phyloP scores from a whole-genome alignment of 2,329 filamentous ascomycete species.

The Coniochaeta sp. region DNA sequence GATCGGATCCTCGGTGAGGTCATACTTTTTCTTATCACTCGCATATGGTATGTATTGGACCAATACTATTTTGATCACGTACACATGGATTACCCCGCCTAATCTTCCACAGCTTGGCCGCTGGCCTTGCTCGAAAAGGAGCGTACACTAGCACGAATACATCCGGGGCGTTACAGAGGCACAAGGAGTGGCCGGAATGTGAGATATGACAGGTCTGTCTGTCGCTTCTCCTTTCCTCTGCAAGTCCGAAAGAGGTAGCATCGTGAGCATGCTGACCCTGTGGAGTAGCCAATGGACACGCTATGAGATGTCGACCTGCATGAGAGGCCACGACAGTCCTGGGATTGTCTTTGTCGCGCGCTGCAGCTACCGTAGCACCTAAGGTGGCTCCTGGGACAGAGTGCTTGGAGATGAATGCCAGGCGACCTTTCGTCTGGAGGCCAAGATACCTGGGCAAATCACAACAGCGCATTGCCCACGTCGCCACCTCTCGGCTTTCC shows the following conservation, averaged over 20 bases:
- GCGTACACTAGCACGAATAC: neutral
- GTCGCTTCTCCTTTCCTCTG: neutral
- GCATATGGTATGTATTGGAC: too few species aligned
- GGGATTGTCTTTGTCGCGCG: neutral
- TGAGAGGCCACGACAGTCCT: neutral
- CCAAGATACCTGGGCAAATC: neutral
- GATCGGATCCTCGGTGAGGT: neutral
- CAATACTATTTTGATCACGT: neutral
- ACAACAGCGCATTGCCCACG: neutral
- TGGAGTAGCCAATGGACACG: neutral
- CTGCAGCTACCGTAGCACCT: too few species aligned
- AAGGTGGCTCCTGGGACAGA: neutral
- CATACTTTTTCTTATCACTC: too few species aligned
- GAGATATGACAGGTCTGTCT: neutral
- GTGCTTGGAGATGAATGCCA: neutral
- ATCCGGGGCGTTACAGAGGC: neutral
- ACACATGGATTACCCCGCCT: neutral
- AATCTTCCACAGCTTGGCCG: neutral
- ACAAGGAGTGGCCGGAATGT: neutral
- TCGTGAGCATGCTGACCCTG: neutral
- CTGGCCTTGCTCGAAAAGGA: neutral
- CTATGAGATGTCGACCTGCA: neutral
- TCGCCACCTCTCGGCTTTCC: neutral
- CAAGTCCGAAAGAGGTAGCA: neutral
- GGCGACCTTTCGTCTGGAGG: neutral